A percentile compares a stretch with the other conserved stretches of the same genome.
Evolutionary conservation across 2,329 filamentous ascomycete species (phyloP).

Genomic region (Clonostachys solani): DNA sequence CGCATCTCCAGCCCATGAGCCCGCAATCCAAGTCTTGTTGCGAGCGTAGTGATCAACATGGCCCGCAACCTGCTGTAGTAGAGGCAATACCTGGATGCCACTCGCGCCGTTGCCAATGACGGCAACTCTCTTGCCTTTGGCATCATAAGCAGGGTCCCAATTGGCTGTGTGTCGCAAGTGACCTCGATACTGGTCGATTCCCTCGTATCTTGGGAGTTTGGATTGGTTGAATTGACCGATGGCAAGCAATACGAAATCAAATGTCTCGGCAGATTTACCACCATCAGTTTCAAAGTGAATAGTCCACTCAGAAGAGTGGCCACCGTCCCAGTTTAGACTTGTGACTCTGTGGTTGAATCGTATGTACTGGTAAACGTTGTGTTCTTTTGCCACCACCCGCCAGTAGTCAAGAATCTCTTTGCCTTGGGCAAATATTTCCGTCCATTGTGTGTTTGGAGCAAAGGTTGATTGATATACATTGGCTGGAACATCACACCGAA

Average conservation of each 20-base stretch:
- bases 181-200: conserved; percentile 28
- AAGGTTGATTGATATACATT: conserved; percentile 70
- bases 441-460: conserved; percentile 64
- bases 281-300: background rate
- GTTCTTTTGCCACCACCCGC: background rate
- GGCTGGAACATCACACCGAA: conserved; percentile 56
- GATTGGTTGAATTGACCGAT: conserved; percentile 32
- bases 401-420: conserved; percentile 31
- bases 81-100: conserved; percentile 52
- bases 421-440: conserved; percentile 62
- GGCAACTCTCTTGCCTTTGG: conserved; percentile 43
- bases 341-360: background rate
- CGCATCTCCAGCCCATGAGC: conserved; percentile 52
- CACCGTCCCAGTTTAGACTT: background rate
- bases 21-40: conserved; percentile 64
- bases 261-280: too few relatives aligned
- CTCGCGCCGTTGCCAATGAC: conserved; percentile 62
- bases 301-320: background rate
- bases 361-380: background rate
- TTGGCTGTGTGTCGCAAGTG: conserved; percentile 55
- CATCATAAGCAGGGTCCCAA: conserved; percentile 50
- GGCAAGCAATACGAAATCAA: background rate
- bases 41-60: conserved; percentile 62
- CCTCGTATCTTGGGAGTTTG: conserved; percentile 14
- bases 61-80: conserved; percentile 40